Evolutionary conservation across 202 grass and related monocot species (phyloP).

Genomic region (Zoysia matrella): DNA sequence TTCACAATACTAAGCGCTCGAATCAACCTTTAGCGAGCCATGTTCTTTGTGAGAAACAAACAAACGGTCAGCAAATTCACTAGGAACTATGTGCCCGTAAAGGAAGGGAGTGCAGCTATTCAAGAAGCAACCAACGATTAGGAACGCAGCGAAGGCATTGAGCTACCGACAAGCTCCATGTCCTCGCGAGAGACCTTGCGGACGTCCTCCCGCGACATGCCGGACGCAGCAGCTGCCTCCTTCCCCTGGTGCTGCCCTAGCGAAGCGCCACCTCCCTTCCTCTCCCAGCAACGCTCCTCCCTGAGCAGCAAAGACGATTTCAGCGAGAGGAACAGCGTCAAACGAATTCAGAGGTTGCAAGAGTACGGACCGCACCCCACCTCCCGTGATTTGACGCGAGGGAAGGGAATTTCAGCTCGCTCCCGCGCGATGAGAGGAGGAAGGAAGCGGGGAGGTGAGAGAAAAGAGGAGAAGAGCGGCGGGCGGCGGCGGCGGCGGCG

Average conservation of each 20-base stretch:
- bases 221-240: neutral
- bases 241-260: slow-evolving; percentile 6
- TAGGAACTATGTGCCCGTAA: neutral
- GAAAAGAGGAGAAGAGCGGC: neutral
- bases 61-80: slow-evolving; percentile 13
- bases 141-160: neutral
- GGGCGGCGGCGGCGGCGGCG: neutral
- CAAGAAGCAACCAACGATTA: slow-evolving; percentile 3
- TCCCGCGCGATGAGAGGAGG: neutral
- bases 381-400: neutral
- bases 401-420: neutral
- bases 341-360: neutral
- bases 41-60: neutral
- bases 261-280: neutral
- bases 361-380: neutral
- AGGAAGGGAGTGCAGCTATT: neutral
- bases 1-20: neutral
- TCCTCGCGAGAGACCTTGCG: slow-evolving; percentile 26
- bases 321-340: neutral
- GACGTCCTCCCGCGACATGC: slow-evolving; percentile 61
- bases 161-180: slow-evolving; percentile 59
- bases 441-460: neutral
- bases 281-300: neutral
- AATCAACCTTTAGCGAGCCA: neutral
- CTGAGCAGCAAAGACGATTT: neutral